Evolutionary conservation across 2,329 filamentous ascomycete genomes (phyloP), one percentile per base, ranked within the genome.

Genomic region (Rugonectria rugulosa): DNA sequence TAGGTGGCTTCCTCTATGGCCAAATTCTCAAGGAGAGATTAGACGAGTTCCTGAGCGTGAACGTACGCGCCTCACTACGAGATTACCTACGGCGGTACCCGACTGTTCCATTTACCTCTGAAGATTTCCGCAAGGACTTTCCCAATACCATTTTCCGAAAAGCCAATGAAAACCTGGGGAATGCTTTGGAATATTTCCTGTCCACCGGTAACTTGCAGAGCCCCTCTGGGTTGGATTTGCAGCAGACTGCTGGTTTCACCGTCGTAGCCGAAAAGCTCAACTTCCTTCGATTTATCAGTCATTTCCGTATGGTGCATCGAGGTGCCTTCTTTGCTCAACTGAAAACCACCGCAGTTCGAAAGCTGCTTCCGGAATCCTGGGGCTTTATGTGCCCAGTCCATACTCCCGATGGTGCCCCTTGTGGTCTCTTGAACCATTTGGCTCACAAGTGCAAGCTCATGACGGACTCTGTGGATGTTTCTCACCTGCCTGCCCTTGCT

Each of bases 191-290:
- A 71, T 99, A 99, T 73, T 99, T 99, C 76, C 77, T 99, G 59
- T 96, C 94, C 0, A 99, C 95, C 0, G 95, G 95, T 65, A 99
- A 99, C 69, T 79, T 99, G 40, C 87, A 92, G 69, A 96, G 91
- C 79, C 88, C 91, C 12, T 96, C 91, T 24, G 95, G 95, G 62
- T 82, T 99, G 34, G 95, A 99, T 81, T 75, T 97, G 68, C 95
- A 98, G 71, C 95, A 99, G 75, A 88, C 89, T 0, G 95, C 94
- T 11, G 95, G 95, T 60, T 99, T 96, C 74, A 96, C 92, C 0
- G 92, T 99, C 45, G 93, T 98, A 46, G 95, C 95, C 3, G 95
- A 99, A 73, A 98, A 98, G 82, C 94, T 99, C 72, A 99, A 99
- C 78, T 99, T 98, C 73, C 87, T 96, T 69, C 91, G 95, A 68